These are phyloP conservation scores for Triticum dicoccoides DNA, from an alignment of 176 grass and related monocot species.

Conservation along the genomic window DNA sequence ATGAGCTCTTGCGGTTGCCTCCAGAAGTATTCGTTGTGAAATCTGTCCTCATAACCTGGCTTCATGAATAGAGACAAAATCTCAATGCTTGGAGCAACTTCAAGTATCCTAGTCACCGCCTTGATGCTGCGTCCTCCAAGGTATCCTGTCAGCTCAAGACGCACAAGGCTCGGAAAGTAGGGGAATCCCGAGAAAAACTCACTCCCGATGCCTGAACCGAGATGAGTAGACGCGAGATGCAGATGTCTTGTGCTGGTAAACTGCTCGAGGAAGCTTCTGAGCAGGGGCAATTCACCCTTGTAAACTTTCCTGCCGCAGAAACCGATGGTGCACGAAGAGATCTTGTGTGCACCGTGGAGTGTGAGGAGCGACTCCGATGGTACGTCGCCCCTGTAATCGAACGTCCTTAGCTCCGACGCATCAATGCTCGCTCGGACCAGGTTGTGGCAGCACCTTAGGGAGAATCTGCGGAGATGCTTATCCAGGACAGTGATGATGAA, in stretches of 20 bases:
- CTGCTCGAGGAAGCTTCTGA: background rate
- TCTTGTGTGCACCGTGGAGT: background rate
- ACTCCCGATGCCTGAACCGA: background rate
- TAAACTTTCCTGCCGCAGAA: background rate
- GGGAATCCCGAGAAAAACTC: background rate
- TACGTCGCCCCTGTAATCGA: background rate
- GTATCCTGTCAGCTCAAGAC: background rate
- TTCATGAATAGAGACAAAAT: background rate
- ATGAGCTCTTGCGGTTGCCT: background rate
- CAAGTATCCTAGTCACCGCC: background rate
- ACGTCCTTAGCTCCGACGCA: background rate
- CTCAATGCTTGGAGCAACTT: background rate
- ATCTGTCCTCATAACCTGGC: no score
- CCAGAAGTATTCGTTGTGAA: no score
- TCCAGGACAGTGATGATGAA: background rate
- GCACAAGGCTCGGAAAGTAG: background rate
- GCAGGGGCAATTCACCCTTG: background rate
- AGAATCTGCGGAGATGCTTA: background rate
- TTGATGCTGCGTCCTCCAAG: background rate
- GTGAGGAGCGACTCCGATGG: background rate
- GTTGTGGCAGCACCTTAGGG: background rate
- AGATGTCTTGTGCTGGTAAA: background rate
- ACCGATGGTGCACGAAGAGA: background rate
- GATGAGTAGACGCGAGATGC: background rate
- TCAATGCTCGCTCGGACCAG: background rate